Conservation (phyloP, 495 filamentous ascomycete genomes). For the Parmelia sp. region DNA sequence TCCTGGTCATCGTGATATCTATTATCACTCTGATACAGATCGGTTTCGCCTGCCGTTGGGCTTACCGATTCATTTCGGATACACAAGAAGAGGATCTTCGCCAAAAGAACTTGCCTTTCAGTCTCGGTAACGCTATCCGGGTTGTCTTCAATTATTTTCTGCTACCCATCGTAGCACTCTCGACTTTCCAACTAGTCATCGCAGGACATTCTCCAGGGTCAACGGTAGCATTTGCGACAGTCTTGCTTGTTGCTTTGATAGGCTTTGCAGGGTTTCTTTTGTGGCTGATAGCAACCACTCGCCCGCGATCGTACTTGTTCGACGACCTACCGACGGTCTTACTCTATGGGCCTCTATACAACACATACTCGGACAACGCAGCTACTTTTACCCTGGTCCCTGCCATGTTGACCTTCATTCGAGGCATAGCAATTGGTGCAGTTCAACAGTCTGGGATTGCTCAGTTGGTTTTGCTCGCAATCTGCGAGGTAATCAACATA, state of each 20-base stretch:
- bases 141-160: constrained; percentile 89
- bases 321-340: constrained; percentile 88
- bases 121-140: constrained; percentile 75
- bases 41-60: constrained; percentile 69
- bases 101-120: constrained; percentile 90
- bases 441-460: constrained; percentile 89
- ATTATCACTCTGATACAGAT: constrained; percentile 69
- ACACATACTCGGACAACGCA: constrained; percentile 87
- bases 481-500: constrained; percentile 90
- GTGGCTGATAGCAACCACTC: constrained; percentile 68
- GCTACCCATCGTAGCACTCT: constrained; percentile 75
- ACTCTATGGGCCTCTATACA: constrained; percentile 92
- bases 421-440: constrained; percentile 87
- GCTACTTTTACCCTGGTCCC: constrained; percentile 83
- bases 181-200: constrained; percentile 86
- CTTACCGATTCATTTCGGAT: constrained; percentile 59
- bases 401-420: constrained; percentile 70
- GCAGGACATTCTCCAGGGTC: constrained; percentile 57
- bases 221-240: constrained; percentile 63
- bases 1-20: constrained; percentile 62
- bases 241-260: constrained; percentile 65
- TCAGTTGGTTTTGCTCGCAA: constrained; percentile 82
- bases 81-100: constrained; percentile 82
- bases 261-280: constrained; percentile 72
- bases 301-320: constrained; percentile 79